These are phyloP conservation scores for Talaromyces funiculosus DNA, from an alignment of 2,329 filamentous ascomycete genomes.

Conservation along the genomic window DNA sequence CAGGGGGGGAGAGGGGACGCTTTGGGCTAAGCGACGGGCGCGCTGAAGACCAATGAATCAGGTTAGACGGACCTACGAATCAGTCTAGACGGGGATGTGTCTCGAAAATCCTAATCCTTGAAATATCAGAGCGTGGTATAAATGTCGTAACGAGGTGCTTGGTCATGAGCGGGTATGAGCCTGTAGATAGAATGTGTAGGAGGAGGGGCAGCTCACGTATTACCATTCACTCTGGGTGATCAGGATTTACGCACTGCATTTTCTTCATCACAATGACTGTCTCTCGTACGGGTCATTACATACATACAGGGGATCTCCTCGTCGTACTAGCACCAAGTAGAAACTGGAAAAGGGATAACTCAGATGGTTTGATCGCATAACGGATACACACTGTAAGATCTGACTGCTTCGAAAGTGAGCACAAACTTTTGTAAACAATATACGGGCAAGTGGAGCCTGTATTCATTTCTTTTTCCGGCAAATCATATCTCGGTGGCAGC, in stretches of 20 bases:
- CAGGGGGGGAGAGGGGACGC: not conserved
- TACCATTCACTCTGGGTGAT: not conserved
- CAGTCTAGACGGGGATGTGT: not conserved
- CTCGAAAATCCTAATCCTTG: not conserved
- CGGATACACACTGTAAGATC: not conserved
- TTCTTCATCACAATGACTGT: not conserved
- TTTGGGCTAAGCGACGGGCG: conserved; percentile 1
- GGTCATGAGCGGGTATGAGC: not conserved
- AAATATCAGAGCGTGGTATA: not conserved
- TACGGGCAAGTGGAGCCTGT: not conserved
- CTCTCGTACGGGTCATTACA: not conserved
- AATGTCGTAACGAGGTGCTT: not conserved
- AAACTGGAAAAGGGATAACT: conserved; percentile 3
- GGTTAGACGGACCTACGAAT: conserved; percentile 4
- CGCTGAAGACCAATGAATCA: conserved; percentile 5
- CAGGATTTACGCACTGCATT: conserved; percentile 2
- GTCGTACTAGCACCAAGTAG: not conserved
- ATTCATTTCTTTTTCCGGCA: not conserved
- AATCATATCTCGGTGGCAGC: conserved; percentile 4
- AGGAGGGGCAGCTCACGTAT: not conserved
- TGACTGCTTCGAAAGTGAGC: conserved; percentile 2
- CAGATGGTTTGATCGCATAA: not conserved
- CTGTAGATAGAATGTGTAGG: not conserved
- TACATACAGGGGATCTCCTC: not conserved
- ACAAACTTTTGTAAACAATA: not conserved